These are phyloP conservation scores for Penicillium antarcticum DNA, from an alignment of 495 filamentous ascomycete genomes.

Conservation along the genomic window DNA sequence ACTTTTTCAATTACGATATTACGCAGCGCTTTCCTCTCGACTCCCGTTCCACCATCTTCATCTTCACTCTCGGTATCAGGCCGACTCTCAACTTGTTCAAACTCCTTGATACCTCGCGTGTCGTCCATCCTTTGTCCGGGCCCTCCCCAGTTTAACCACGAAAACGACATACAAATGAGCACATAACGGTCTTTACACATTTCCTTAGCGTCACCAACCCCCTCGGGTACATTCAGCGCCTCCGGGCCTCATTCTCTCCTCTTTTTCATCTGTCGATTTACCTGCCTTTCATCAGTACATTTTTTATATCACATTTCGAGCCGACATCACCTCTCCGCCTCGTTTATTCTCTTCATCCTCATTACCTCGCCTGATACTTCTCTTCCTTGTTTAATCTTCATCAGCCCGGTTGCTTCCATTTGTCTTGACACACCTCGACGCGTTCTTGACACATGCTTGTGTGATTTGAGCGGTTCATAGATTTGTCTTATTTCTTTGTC, in stretches of 20 bases:
- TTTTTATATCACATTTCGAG: conserved; percentile 63
- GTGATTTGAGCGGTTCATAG: conserved; percentile 28
- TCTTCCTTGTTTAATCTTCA: conserved; percentile 37
- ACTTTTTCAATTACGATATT: conserved; percentile 41
- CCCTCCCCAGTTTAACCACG: conserved; percentile 37
- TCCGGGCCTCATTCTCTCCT: conserved; percentile 40
- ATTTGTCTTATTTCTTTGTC: conserved; percentile 22
- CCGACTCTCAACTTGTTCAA: conserved; percentile 27
- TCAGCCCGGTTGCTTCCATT: conserved; percentile 37
- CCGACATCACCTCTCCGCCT: conserved; percentile 33
- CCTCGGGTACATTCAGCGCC: conserved; percentile 40
- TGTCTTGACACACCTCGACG: conserved; percentile 17
- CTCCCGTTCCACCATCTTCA: conserved; percentile 1
- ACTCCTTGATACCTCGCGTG: conserved; percentile 23
- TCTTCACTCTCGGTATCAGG: conserved; percentile 23
- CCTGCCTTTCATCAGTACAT: conserved; percentile 49
- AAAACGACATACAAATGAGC: conserved; percentile 58
- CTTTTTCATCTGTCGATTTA: conserved; percentile 54
- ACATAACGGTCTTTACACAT: conserved; percentile 61
- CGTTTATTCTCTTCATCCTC: conserved; percentile 24
- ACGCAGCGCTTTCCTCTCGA: conserved; percentile 44
- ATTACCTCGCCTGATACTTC: conserved; percentile 33
- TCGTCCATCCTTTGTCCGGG: conserved; percentile 31
- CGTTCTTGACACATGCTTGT: conserved; percentile 36
- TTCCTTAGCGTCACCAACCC: conserved; percentile 49